Base-by-base conservation (phyloP, 345 rosid genomes). In the Salix purpurea region DNA sequence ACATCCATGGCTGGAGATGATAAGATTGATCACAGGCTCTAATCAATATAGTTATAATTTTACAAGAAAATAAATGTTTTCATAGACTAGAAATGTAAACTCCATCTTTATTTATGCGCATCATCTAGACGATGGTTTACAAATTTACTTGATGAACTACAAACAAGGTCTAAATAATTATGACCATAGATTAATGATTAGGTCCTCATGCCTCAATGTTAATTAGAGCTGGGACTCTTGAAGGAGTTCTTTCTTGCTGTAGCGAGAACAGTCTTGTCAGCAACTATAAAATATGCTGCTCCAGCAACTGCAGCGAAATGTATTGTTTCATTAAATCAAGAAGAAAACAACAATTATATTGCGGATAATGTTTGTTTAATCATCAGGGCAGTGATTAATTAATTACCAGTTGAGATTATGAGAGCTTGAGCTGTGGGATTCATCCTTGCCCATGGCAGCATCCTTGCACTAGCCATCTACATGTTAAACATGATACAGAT, bases 391-490 rank as follows among this genome's bases (percentile, higher is more conserved):
- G 60, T 67, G 8, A 23, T 46, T 28, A 58, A 23, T 9, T 13
- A 21, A 52, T 44, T 11, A 89, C 92, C 92, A 78, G 91, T 83
- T 70, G 96, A 93, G 71, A 95, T 75, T 58, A 95, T 88, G 72
- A 95, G 99, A 78, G 99, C 99, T 80, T 95, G 99, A 75, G 97
- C 97, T 23, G 97, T 89, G 86, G 80, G 92, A 80, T 93, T 95
- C 65, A 95, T 91, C 72, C 89, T 93, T 3, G 97, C 99, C 99
- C 97, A 90, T 0, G 97, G 97, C 78, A 88, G 78, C 88, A 87
- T 86, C 78, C 91, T 86, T 28, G 71, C 96, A 79, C 91, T 88
- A 5, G 87, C 97, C 86, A 95, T 66, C 98, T 83, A 83, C 89
- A 76, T 36, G 21, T 44, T 4, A 61, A 21, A 30, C 68, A 23